These are phyloP conservation scores for Ochetophila trinervis DNA, from an alignment of 306 rosid genomes.

Conservation along the genomic window DNA sequence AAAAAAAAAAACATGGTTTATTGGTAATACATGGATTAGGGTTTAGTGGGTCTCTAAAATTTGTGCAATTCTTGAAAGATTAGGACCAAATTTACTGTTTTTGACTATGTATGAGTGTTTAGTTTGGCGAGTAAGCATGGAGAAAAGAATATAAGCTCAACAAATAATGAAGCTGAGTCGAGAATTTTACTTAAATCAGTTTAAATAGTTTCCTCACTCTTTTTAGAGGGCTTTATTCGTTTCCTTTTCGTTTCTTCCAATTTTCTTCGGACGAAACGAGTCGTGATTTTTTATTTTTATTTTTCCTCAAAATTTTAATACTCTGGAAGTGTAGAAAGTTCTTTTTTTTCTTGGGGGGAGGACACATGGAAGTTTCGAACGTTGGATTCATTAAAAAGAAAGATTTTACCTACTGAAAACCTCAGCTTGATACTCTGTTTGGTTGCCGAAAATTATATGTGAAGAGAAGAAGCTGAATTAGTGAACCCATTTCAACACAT, in stretches of 20 bases:
- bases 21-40: conserved; percentile 22
- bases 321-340: conserved; percentile 1
- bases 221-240: background rate
- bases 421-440: background rate
- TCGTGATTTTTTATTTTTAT: background rate
- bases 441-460: background rate
- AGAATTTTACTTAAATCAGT: background rate
- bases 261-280: conserved; percentile 1
- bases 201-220: background rate
- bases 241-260: conserved; percentile 2
- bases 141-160: background rate
- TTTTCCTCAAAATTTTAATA: conserved; percentile 9
- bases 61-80: conserved; percentile 1
- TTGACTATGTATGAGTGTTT: background rate
- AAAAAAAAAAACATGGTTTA: background rate
- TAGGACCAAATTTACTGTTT: background rate
- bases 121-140: background rate
- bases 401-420: background rate
- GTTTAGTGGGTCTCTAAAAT: conserved; percentile 18
- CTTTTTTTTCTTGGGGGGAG: too few relatives aligned
- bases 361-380: background rate
- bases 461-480: background rate
- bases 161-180: background rate
- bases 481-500: too few relatives aligned
- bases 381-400: conserved; percentile 1